Evolutionary conservation across 345 rosid species (phyloP).

Genomic region (Isatis tinctoria): DNA sequence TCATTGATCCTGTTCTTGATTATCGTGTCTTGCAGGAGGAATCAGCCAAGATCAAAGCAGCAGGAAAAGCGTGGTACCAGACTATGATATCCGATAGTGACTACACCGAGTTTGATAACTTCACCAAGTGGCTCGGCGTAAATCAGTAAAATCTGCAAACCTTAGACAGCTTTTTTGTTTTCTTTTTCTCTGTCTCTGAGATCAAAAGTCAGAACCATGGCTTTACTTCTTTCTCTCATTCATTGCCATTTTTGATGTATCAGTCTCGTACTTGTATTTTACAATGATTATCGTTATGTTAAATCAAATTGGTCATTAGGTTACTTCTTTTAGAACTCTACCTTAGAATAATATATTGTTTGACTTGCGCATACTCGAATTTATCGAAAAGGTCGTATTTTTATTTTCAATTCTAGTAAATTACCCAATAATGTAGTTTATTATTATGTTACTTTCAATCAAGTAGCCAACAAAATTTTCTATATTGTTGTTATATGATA

Average conservation of each 20-base stretch:
- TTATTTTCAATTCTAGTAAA: neutral
- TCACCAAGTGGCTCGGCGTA: constrained; percentile 64
- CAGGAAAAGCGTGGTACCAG: constrained; percentile 78
- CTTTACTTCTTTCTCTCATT: neutral
- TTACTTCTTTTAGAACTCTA: neutral
- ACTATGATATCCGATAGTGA: constrained; percentile 74
- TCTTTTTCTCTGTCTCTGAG: neutral
- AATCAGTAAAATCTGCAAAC: constrained; percentile 35
- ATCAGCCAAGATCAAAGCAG: constrained; percentile 51
- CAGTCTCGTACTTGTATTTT: neutral
- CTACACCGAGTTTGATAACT: constrained; percentile 64
- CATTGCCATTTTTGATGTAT: neutral
- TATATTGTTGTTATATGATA: no score
- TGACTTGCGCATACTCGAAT: neutral
- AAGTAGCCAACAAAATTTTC: neutral
- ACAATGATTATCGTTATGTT: neutral
- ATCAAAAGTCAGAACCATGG: neutral
- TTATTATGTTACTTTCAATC: neutral
- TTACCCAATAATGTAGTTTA: neutral
- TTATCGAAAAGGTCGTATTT: neutral
- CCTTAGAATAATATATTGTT: neutral
- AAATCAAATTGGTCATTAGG: neutral
- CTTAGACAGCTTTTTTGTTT: neutral
- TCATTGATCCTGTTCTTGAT: neutral
- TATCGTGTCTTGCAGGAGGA: constrained; percentile 48